A percentile compares a stretch with the other conserved stretches of the same genome.
Conservation (phyloP, 2,329 filamentous ascomycete species). For the Phyllachora maydis region DNA sequence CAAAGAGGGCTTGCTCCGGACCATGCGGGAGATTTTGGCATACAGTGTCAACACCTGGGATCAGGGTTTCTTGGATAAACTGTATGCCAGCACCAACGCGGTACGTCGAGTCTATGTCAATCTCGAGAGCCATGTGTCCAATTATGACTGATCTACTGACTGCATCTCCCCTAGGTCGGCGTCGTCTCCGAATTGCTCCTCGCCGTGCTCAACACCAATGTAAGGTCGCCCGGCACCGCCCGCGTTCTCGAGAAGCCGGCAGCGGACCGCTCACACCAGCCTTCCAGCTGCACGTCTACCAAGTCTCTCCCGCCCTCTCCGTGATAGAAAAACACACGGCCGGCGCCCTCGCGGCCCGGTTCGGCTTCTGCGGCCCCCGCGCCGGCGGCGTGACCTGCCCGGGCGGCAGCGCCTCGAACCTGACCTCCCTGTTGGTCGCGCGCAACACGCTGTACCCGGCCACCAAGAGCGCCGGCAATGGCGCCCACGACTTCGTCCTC, state of each 20-base stretch:
- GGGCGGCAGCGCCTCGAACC: constrained; percentile 70
- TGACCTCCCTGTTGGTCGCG: constrained; percentile 68
- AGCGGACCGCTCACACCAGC: not conserved
- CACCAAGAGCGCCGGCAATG: constrained; percentile 56
- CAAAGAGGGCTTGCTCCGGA: constrained; percentile 53
- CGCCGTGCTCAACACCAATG: constrained; percentile 76
- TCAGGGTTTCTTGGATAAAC: constrained; percentile 87
- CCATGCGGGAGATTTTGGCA: constrained; percentile 48
- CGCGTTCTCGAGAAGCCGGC: not conserved
- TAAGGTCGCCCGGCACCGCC: constrained; percentile 13
- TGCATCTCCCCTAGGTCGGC: constrained; percentile 35
- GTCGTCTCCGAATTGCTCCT: constrained; percentile 71
- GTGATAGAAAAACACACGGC: constrained; percentile 74
- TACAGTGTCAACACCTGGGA: constrained; percentile 98
- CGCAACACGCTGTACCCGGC: constrained; percentile 68
- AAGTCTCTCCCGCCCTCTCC: constrained; percentile 76
- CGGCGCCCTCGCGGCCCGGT: constrained; percentile 49
- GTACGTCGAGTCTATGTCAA: constrained; percentile 25
- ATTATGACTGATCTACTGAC: not conserved
- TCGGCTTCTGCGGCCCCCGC: constrained; percentile 53
- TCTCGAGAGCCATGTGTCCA: not conserved
- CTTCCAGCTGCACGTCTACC: constrained; percentile 61
- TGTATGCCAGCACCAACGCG: constrained; percentile 80
- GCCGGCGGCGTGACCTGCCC: constrained; percentile 59
- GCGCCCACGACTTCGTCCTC: constrained; percentile 44